Evolutionary conservation across 2,329 filamentous ascomycete species (phyloP), one percentile per base, ranked within the genome.

Genomic region (Bertia moriformis): DNA sequence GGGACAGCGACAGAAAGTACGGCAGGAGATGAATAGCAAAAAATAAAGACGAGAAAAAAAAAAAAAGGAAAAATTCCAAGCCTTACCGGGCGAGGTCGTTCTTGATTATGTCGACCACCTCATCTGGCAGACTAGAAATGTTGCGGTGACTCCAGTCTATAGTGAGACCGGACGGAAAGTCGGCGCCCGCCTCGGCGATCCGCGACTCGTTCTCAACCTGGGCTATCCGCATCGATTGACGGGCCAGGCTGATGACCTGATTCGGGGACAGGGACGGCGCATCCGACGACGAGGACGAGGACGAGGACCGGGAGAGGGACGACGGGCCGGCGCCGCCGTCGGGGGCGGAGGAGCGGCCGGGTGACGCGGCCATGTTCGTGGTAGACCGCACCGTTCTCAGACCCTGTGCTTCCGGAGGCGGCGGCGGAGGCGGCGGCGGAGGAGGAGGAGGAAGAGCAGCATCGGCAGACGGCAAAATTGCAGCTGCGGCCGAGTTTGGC

Each of bases 61-160:
- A 27, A 27, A 27, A 7, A n/a, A 27, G 22, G n/a, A 27, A 27
- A n/a, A 10, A 10, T 7, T 7, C 22, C 22, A n/a, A 27, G 22
- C 59, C 64, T 39, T 54, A 84, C 78, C 81, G 69, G 61, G 84
- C 80, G 44, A 85, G 65, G 53, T 83, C 77, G 48, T 79, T 67
- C 56, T 81, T 82, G 49, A 86, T 81, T 44, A 85, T 71, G 49
- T 82, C 75, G 30, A 86, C 75, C 33, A 84, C 75, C 55, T 85
- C 81, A 42, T 83, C 78, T 0, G 81, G 81, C 41, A 86, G 59
- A 45, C 68, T 71, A 48, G 75, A 70, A 35, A 88, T 86, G 51
- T 75, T 76, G 58, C 79, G 81, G 49, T 82, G 76, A 56, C 82
- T 84, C 45, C 88, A 59, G 56, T 88, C 81, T 48, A 89, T 79